Percentiles rank a stretch among this genome's conserved stretches.
Evolutionary conservation across 176 grass and related monocot species (phyloP).

Genomic region (Oryza punctata): DNA sequence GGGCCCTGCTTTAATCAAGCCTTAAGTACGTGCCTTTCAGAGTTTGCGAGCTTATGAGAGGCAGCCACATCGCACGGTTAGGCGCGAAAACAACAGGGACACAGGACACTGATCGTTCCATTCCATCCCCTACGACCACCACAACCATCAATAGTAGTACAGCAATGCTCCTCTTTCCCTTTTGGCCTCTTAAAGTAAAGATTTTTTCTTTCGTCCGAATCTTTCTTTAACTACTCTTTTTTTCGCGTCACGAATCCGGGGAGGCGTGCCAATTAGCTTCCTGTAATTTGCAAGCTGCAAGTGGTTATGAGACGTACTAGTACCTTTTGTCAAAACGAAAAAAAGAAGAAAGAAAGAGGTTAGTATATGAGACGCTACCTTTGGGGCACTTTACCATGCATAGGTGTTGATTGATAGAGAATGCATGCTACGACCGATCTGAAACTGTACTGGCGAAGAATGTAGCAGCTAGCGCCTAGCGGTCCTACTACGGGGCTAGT

Average conservation of each 20-base stretch:
- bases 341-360: background rate
- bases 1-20: background rate
- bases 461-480: background rate
- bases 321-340: background rate
- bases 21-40: background rate
- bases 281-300: background rate
- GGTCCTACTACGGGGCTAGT: background rate
- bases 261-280: background rate
- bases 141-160: too few species aligned
- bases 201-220: background rate
- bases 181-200: background rate
- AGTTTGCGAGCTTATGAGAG: background rate
- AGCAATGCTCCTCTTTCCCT: background rate
- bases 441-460: background rate
- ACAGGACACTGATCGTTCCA: background rate
- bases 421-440: background rate
- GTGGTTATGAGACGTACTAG: background rate
- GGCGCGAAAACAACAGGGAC: background rate
- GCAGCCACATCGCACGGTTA: slow-evolving; percentile 19
- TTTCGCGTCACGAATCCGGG: background rate
- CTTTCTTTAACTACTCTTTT: background rate
- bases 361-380: background rate
- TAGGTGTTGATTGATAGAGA: background rate
- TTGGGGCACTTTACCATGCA: background rate
- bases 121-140: background rate